Conservation (phyloP, 257 asterid genomes). For the Solanum sejunctum region DNA sequence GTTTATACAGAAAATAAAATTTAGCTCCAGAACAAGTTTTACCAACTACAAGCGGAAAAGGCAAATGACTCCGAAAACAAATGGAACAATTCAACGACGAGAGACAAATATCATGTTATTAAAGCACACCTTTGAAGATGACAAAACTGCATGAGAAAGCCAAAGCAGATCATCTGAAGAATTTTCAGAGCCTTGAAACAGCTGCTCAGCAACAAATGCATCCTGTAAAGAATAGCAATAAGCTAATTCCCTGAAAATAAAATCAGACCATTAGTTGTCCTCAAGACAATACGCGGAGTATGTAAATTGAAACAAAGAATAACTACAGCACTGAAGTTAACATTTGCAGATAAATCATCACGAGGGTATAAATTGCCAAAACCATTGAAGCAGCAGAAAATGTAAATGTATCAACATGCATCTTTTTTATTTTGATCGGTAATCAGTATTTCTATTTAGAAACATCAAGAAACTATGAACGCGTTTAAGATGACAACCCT, state of each 20-base stretch:
- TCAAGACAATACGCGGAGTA: neutral
- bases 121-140: conserved; percentile 76
- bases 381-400: neutral
- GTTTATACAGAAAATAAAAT: neutral
- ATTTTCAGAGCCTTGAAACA: conserved; percentile 70
- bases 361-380: neutral
- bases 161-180: conserved; percentile 86
- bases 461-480: neutral
- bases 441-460: neutral
- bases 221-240: conserved; percentile 67
- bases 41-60: neutral
- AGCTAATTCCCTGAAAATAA: conserved; percentile 49
- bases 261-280: neutral
- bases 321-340: neutral
- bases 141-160: conserved; percentile 65
- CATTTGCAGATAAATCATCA: neutral
- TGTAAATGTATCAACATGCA: neutral
- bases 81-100: neutral
- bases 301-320: neutral
- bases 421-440: neutral
- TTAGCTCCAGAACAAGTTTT: neutral
- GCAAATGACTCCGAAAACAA: neutral
- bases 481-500: neutral
- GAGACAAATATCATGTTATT: neutral
- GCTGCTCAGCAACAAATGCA: conserved; percentile 57